These are phyloP conservation scores for Emmonsiellopsis sp. DNA, from an alignment of 2,329 filamentous ascomycete species.

Conservation along the genomic window DNA sequence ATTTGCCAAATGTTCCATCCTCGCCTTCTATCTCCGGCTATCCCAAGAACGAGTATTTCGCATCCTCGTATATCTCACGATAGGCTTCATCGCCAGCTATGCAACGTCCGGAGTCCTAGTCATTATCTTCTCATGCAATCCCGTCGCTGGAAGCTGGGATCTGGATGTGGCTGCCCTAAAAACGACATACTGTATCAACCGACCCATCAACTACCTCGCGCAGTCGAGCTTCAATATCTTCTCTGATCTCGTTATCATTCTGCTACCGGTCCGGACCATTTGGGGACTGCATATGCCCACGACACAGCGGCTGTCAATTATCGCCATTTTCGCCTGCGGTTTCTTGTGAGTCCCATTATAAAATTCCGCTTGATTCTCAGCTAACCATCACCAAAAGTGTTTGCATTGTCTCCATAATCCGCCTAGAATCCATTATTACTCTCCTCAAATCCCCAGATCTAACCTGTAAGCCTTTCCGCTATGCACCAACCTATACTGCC, in stretches of 20 bases:
- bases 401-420: neutral
- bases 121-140: neutral
- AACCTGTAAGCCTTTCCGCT: neutral
- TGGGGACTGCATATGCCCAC: slow-evolving; percentile 7
- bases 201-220: neutral
- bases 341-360: neutral
- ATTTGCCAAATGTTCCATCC: neutral
- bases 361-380: neutral
- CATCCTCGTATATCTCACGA: neutral
- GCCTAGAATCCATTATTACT: neutral
- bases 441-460: neutral
- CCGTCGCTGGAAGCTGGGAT: neutral
- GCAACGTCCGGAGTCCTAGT: neutral
- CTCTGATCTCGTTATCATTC: slow-evolving; percentile 10
- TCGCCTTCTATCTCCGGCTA: neutral
- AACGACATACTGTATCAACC: neutral
- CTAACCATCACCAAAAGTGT: neutral
- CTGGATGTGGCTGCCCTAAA: neutral
- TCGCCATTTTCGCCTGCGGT: neutral
- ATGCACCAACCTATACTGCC: neutral
- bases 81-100: neutral
- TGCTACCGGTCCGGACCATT: slow-evolving; percentile 9
- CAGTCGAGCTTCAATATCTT: slow-evolving; percentile 10
- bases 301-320: neutral
- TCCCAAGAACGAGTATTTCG: neutral